These are phyloP conservation scores for Carex littledalei DNA, from an alignment of 176 grass and related monocot species.

Conservation along the genomic window DNA sequence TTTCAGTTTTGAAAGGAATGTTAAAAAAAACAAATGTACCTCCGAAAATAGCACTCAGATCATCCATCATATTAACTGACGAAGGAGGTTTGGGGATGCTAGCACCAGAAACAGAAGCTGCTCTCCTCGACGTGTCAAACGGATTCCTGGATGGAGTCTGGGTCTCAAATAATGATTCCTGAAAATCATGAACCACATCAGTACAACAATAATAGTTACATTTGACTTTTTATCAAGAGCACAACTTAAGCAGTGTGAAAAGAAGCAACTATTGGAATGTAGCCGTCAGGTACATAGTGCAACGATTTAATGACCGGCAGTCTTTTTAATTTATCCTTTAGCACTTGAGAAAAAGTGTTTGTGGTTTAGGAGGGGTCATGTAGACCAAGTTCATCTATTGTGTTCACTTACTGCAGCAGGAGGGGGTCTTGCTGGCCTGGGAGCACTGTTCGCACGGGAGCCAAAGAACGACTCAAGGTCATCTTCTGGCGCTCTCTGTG, in stretches of 20 bases:
- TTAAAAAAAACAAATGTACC: constrained; percentile 33
- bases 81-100: constrained; percentile 71
- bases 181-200: constrained; percentile 24
- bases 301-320: neutral
- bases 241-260: neutral
- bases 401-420: constrained; percentile 24
- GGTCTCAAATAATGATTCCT: constrained; percentile 72
- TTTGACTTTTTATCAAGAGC: neutral
- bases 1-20: neutral
- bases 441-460: constrained; percentile 69
- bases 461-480: constrained; percentile 94
- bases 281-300: neutral
- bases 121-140: constrained; percentile 38
- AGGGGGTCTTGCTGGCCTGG: constrained; percentile 48
- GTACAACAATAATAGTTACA: neutral
- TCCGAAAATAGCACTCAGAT: constrained; percentile 93
- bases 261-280: neutral
- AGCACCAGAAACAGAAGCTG: constrained; percentile 41
- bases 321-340: neutral
- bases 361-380: neutral
- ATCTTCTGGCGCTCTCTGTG: constrained; percentile 33
- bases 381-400: neutral
- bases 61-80: constrained; percentile 80
- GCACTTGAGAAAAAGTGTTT: neutral
- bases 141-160: constrained; percentile 57